Base-by-base conservation (phyloP, 2,329 filamentous ascomycete species). In the Esteya vermicola region DNA sequence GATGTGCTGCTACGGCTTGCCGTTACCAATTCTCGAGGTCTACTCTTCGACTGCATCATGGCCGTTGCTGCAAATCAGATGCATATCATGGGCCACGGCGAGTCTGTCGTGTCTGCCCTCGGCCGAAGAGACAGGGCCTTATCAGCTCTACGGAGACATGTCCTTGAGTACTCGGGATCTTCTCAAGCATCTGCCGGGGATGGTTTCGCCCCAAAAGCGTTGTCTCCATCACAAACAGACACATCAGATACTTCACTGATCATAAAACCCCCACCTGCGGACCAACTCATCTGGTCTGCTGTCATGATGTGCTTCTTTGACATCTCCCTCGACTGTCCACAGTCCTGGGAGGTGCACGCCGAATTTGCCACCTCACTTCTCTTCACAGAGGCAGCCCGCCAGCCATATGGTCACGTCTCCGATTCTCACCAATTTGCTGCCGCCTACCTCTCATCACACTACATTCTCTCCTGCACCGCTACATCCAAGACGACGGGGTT, bases 31-130 rank as follows among this genome's bases (percentile, higher is more conserved):
- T 4, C 27, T 3, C 20, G 14, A 2, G 21, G 21, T 1, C 20
- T 28, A 8, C 42, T 56, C 3, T 51, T 54, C 37, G 50, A 53
- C 33, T 52, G 50, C 33, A 45, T 55, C 31, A 44, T 56, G 39
- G 50, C 52, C 9, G 51, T 49, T 1, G 49, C 53, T 6, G 50
- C 53, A 6, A 53, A 49, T 12, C 51, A 56, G 36, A 39, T 38
- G 27, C 27, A 38, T 4, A 32, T 31, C 16, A 4, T 43, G 13
- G 41, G 41, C 4, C 41, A 43, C 19, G 33, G 36, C 16, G 36
- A 43, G 16, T 36, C 36, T 2, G 28, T 37, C 8, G 32, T 33
- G 16, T 43, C 41, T 14, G 36, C 36, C 6, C 36, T 36, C 16
- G 16, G 18, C 23, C 37, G 12, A 2, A 20, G 32, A 5, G 25